Evolutionary conservation across 768 basidiomycete species (phyloP), one percentile per base, ranked within the genome.

Genomic region (Paxillus ammoniavirescens): DNA sequence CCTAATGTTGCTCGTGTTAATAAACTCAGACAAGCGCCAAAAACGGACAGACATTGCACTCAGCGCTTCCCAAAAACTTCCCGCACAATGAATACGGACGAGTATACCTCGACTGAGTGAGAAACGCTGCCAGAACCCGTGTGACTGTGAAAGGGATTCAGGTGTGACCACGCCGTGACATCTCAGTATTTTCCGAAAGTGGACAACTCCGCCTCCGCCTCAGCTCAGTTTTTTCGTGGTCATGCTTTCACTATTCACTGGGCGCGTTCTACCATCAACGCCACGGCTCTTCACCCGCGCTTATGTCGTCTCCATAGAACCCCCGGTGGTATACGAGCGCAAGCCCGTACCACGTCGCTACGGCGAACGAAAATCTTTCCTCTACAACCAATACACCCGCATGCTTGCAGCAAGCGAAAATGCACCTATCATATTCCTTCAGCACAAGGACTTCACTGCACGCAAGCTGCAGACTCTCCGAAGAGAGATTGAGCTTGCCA

Each of bases 301-400:
- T 33, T 85, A 85, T 73, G 83, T 78, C 50, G 75, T 89, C 56
- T 83, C 83, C 5, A 69, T 87, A 42, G 70, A 75, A 38, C 74
- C 78, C 4, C 75, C 83, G 33, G 72, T 78, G 56, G 65, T 77
- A 33, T 77, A 82, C 40, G 76, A 79, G 5, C 73, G 81, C 3
- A 86, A 84, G 63, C 71, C 72, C 31, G 69, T 71, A 26, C 82
- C 84, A 0, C 88, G 93, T 41, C 76, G 82, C 54, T 94, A 92
- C 67, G 79, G 79, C 47, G 82, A 83, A 65, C 87, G 89, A 68
- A 97, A 95, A 69, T 77, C 84, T 2, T 86, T 82, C 71, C 84
- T 92, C 67, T 91, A 86, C 73, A 79, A 83, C 73, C 85, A 87
- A 72, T 93, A 93, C 77, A 75, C 79, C 52, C 79, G 78, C 62